phyloP scores from a whole-genome alignment of 345 rosid genomes.

The Anastatica hierochuntica region DNA sequence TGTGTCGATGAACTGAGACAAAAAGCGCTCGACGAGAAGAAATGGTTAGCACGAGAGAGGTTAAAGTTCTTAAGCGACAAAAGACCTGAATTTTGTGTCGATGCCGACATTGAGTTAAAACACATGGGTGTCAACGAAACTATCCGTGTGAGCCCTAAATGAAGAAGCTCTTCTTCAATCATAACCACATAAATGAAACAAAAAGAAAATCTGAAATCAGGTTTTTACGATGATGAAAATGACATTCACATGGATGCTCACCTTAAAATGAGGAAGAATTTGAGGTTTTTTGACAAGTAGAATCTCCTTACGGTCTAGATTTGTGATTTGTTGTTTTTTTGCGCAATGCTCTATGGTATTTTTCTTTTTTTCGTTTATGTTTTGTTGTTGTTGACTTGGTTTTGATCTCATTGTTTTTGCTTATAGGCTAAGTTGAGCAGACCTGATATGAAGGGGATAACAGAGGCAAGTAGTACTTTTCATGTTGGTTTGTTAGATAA shows the following conservation, averaged over 20 bases:
- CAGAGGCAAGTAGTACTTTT: conserved; percentile 45
- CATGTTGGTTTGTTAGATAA: not conserved
- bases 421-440: conserved; percentile 37
- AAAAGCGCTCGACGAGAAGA: conserved; percentile 38
- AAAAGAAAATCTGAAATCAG: conserved; percentile 4
- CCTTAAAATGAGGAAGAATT: conserved; percentile 51
- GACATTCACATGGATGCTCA: conserved; percentile 36
- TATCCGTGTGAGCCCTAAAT: not conserved
- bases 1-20: conserved; percentile 30
- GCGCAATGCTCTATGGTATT: not conserved
- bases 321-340: not conserved
- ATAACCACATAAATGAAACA: conserved; percentile 2
- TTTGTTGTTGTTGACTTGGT: conserved; percentile 3
- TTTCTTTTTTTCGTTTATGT: not conserved
- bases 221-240: not conserved
- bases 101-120: not conserved
- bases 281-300: conserved; percentile 71
- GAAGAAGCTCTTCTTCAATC: not conserved
- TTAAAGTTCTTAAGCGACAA: conserved; percentile 29
- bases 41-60: conserved; percentile 33
- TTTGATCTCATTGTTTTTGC: not conserved
- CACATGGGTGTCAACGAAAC: not conserved
- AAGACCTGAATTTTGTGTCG: not conserved
- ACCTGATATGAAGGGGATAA: conserved; percentile 72
- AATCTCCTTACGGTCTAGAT: conserved; percentile 86